Evolutionary conservation across 2,329 filamentous ascomycete species (phyloP).

Genomic region (Cladosporium austrohemisphaericum): DNA sequence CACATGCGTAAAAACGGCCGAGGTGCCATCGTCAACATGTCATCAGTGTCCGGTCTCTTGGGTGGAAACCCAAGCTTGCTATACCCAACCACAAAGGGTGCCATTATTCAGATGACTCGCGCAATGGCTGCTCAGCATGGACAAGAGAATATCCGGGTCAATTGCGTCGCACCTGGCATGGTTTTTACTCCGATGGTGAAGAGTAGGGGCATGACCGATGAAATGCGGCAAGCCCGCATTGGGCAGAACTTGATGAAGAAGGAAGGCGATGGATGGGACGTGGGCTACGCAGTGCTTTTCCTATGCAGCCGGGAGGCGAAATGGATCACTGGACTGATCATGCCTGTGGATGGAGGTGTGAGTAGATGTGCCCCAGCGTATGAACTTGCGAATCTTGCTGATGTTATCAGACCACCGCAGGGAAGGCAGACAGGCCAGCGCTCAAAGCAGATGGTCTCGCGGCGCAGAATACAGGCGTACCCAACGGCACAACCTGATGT

Average conservation of each 20-base stretch:
- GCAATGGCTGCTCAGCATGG: constrained; percentile 52
- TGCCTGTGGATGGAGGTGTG: constrained; percentile 26
- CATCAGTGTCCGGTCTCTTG: constrained; percentile 33
- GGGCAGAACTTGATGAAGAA: constrained; percentile 28
- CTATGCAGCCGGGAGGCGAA: constrained; percentile 21
- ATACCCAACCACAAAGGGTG: constrained; percentile 36
- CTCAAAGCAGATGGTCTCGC: constrained; percentile 21
- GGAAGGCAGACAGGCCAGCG: constrained; percentile 26
- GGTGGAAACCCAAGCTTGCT: constrained; percentile 30
- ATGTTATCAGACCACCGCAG: constrained; percentile 23
- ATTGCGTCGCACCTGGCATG: constrained; percentile 48
- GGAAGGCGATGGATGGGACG: constrained; percentile 21
- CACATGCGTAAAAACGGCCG: constrained; percentile 34
- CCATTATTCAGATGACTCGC: constrained; percentile 50
- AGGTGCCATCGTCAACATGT: constrained; percentile 38
- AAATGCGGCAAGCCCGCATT: constrained; percentile 26
- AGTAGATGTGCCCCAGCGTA: neutral
- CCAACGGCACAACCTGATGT: neutral
- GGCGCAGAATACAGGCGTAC: neutral
- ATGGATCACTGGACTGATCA: constrained; percentile 25
- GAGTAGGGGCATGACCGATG: constrained; percentile 28
- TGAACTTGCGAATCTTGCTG: neutral
- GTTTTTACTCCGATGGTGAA: constrained; percentile 26
- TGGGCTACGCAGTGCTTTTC: constrained; percentile 21
- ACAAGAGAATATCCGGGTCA: constrained; percentile 45